These are phyloP conservation scores for Tylopilus rubrobrunneus DNA, from an alignment of 768 basidiomycete genomes.

Conservation along the genomic window DNA sequence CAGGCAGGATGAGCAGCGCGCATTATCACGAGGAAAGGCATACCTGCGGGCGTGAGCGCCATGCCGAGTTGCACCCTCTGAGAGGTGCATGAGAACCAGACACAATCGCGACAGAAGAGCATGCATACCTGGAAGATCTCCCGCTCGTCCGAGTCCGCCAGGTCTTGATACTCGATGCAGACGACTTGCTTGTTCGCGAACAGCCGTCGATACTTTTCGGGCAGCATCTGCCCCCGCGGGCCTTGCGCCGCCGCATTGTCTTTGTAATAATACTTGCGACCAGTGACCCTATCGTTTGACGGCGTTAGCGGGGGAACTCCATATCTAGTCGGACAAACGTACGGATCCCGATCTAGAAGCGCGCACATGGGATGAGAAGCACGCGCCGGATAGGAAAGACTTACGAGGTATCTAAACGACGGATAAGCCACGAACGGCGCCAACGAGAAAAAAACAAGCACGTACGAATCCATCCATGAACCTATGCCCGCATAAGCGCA, in stretches of 20 bases:
- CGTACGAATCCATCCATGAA: constrained; percentile 70
- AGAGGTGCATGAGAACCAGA: background rate
- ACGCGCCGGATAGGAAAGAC: constrained; percentile 10
- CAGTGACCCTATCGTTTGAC: constrained; percentile 4
- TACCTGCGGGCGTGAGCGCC: constrained; percentile 68
- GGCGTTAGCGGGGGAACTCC: background rate
- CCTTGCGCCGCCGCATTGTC: constrained; percentile 6
- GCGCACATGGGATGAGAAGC: background rate
- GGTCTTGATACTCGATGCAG: constrained; percentile 72
- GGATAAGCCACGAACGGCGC: constrained; percentile 4
- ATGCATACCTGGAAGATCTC: constrained; percentile 66
- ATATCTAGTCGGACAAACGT: constrained; percentile 14
- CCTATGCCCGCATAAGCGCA: constrained; percentile 28
- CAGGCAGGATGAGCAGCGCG: background rate
- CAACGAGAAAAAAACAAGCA: constrained; percentile 11
- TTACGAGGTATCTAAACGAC: constrained; percentile 52
- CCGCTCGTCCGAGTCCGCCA: constrained; percentile 53
- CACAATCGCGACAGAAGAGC: background rate
- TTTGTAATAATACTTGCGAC: constrained; percentile 56
- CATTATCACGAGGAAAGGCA: constrained; percentile 1
- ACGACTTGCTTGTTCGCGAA: constrained; percentile 76
- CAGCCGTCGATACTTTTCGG: constrained; percentile 49
- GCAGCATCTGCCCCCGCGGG: constrained; percentile 38
- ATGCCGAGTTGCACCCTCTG: constrained; percentile 78
- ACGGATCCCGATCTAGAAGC: constrained; percentile 44